phyloP scores from a whole-genome alignment of 768 basidiomycete genomes.

The Lactarius evosmus region DNA sequence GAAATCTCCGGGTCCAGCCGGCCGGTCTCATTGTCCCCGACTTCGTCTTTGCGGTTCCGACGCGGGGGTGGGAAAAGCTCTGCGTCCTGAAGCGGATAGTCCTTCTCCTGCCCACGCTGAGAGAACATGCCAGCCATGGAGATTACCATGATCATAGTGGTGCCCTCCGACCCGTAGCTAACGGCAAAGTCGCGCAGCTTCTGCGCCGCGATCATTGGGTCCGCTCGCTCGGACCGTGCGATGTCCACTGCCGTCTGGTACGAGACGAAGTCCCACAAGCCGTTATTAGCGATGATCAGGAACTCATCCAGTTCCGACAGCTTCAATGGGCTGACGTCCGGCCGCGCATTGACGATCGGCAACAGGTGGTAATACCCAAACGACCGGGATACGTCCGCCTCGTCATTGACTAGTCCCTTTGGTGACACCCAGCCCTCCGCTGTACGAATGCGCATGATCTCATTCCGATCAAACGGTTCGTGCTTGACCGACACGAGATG shows the following conservation, averaged over 20 bases:
- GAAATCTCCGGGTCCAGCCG: slow-evolving; percentile 76
- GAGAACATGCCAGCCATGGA: slow-evolving; percentile 73
- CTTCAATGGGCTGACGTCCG: slow-evolving; percentile 66
- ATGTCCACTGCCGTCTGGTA: slow-evolving; percentile 97
- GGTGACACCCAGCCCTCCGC: slow-evolving; percentile 96
- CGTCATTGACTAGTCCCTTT: slow-evolving; percentile 86
- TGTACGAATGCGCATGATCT: slow-evolving; percentile 81
- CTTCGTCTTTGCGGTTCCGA: slow-evolving; percentile 45
- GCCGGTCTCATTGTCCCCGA: slow-evolving; percentile 54
- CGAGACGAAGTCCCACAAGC: slow-evolving; percentile 90
- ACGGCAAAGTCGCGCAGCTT: slow-evolving; percentile 96
- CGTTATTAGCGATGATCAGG: slow-evolving; percentile 90
- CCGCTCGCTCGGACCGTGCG: slow-evolving; percentile 65
- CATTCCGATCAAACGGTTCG: slow-evolving; percentile 82
- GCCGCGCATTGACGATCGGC: slow-evolving; percentile 87
- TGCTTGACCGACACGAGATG: slow-evolving; percentile 75
- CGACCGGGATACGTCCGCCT: slow-evolving; percentile 85
- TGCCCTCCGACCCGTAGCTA: slow-evolving; percentile 91
- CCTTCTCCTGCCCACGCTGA: slow-evolving; percentile 45
- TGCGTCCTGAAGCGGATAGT: slow-evolving; percentile 46
- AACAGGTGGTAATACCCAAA: slow-evolving; percentile 91
- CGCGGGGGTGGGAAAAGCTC: slow-evolving; percentile 35
- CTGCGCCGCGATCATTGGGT: slow-evolving; percentile 91
- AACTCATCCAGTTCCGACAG: slow-evolving; percentile 89
- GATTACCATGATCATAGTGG: slow-evolving; percentile 98